Percentiles rank a stretch among this genome's conserved stretches.
Conservation (phyloP, 2,329 filamentous ascomycete genomes). For the Fusarium pseudograminearum region DNA sequence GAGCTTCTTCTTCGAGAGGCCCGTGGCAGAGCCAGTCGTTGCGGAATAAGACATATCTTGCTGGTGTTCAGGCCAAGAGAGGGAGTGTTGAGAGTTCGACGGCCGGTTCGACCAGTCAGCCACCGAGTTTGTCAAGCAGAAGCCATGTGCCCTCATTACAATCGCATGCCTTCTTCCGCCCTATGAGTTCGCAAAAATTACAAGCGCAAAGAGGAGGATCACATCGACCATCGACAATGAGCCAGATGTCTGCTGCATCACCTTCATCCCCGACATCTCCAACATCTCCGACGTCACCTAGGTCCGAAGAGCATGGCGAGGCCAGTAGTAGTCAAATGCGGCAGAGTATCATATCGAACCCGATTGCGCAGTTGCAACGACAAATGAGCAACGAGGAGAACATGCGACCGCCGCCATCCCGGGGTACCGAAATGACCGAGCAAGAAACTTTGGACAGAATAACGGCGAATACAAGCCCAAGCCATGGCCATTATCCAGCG, state of each 20-base stretch:
- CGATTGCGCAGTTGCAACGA: conserved; percentile 51
- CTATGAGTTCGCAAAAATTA: conserved; percentile 95
- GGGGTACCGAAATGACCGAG: conserved; percentile 85
- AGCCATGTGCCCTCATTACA: conserved; percentile 92
- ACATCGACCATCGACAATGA: conserved; percentile 58
- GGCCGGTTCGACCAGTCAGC: conserved; percentile 64
- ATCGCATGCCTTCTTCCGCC: conserved; percentile 91
- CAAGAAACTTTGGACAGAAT: conserved; percentile 76
- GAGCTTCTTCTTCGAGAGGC: conserved; percentile 54
- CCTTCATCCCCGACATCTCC: conserved; percentile 37
- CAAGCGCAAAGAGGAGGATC: conserved; percentile 84
- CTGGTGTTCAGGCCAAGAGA: conserved; percentile 60
- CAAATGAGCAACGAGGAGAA: conserved; percentile 59
- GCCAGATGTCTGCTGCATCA: conserved; percentile 49
- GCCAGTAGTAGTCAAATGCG: conserved; percentile 61
- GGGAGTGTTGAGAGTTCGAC: conserved; percentile 58
- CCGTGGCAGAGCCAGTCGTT: conserved; percentile 68
- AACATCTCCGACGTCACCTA: conserved; percentile 33
- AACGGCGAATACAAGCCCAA: conserved; percentile 81
- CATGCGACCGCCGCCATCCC: conserved; percentile 73
- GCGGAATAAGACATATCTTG: conserved; percentile 60
- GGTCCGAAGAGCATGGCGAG: conserved; percentile 56
- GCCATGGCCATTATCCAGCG: conserved; percentile 65
- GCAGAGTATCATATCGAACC: conserved; percentile 69
- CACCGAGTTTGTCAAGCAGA: conserved; percentile 74